Evolutionary conservation across 2,329 filamentous ascomycete species (phyloP).

Genomic region (Colletotrichum orchidophilum): DNA sequence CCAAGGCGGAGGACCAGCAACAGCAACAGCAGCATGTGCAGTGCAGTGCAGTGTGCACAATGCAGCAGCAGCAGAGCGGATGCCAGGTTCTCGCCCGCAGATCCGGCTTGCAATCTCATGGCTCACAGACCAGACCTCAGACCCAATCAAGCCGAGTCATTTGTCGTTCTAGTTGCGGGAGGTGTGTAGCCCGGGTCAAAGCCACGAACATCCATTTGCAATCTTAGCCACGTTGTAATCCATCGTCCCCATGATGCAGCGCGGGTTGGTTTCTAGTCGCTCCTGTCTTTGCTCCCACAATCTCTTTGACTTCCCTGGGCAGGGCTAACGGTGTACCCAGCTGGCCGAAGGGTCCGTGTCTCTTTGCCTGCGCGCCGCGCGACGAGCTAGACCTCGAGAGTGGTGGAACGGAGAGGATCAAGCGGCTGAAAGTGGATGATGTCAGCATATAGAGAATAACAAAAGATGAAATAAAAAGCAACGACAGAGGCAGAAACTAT

Average conservation of each 20-base stretch:
- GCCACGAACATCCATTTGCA: conserved; percentile 14
- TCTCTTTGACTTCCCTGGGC: conserved; percentile 20
- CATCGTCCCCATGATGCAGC: conserved; percentile 21
- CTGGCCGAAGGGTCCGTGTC: conserved; percentile 20
- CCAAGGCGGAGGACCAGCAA: conserved; percentile 3
- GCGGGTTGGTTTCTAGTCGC: conserved; percentile 17
- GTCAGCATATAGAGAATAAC: conserved; percentile 27
- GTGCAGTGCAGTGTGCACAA: not conserved
- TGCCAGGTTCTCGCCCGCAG: conserved; percentile 4
- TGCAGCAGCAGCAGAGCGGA: conserved; percentile 9
- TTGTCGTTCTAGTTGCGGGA: conserved; percentile 24
- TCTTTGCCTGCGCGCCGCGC: conserved; percentile 10
- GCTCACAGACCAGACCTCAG: conserved; percentile 23
- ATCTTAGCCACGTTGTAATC: conserved; percentile 32
- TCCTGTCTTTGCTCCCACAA: conserved; percentile 30
- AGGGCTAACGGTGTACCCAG: conserved; percentile 3
- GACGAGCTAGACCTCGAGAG: conserved; percentile 4
- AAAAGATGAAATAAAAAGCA: conserved; percentile 21
- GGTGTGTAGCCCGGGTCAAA: conserved; percentile 29
- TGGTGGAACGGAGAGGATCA: conserved; percentile 13
- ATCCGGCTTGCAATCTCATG: conserved; percentile 19
- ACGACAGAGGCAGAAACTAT: conserved; percentile 24
- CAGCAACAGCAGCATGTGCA: not conserved
- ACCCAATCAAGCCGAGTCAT: conserved; percentile 18
- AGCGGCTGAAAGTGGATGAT: conserved; percentile 27